Evolutionary conservation across 1,139 yeast species (phyloP).

Genomic region (Barnettozyma hawaiiensis): DNA sequence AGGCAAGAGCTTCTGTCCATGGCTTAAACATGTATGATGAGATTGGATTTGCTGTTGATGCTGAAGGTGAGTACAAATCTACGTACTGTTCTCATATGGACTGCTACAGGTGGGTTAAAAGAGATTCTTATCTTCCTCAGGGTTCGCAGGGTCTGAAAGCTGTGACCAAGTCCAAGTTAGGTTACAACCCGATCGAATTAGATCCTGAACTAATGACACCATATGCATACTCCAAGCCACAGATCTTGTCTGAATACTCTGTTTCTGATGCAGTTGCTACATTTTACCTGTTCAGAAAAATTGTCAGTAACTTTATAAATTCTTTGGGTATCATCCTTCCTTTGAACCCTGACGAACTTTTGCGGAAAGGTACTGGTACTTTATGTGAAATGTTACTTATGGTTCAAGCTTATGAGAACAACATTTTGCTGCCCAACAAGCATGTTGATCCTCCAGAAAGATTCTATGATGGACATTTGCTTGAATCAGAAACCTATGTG

Average conservation of each 20-base stretch:
- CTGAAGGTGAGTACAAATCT: slow-evolving; percentile 90
- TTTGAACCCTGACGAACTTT: slow-evolving; percentile 90
- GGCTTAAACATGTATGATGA: slow-evolving; percentile 88
- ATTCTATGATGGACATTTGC: slow-evolving; percentile 87
- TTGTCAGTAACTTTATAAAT: slow-evolving; percentile 95
- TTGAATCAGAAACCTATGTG: slow-evolving; percentile 95
- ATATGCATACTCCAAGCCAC: slow-evolving; percentile 92
- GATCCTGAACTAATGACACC: slow-evolving; percentile 99
- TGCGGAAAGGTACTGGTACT: slow-evolving; percentile 97
- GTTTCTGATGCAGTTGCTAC: slow-evolving; percentile 99
- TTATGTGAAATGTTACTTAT: slow-evolving; percentile 94
- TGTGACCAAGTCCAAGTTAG: slow-evolving; percentile 91
- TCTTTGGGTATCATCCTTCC: slow-evolving; percentile 96
- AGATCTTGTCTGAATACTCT: slow-evolving; percentile 87
- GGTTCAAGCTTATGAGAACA: slow-evolving; percentile 87
- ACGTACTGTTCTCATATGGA: slow-evolving; percentile 96
- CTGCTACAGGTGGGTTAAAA: slow-evolving; percentile 97
- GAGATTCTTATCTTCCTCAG: slow-evolving; percentile 96
- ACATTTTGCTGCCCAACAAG: slow-evolving; percentile 84
- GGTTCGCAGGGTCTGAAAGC: slow-evolving; percentile 99
- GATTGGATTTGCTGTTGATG: slow-evolving; percentile 88
- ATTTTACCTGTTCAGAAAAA: slow-evolving; percentile 89
- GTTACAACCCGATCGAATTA: slow-evolving; percentile 92
- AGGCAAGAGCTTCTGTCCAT: slow-evolving; percentile 74
- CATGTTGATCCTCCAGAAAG: slow-evolving; percentile 89